These are phyloP conservation scores for Globisporangium middletonii DNA, from an alignment of 352 stramenopile genomes.

Conservation along the genomic window DNA sequence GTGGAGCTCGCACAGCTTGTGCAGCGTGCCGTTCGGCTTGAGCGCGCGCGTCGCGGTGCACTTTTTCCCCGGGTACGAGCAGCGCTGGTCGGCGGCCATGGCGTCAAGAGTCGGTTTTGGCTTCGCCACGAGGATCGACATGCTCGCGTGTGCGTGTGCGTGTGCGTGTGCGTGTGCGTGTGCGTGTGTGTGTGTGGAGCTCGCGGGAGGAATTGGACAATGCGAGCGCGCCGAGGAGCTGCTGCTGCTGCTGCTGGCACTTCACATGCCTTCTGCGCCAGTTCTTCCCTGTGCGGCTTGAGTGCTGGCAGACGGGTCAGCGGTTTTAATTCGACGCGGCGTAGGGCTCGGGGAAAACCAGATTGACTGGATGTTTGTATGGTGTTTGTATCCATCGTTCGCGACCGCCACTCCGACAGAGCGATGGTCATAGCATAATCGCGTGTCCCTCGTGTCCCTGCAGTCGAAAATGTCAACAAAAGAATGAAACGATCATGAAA, in stretches of 20 bases:
- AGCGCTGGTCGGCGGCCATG: constrained; percentile 17
- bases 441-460: no score
- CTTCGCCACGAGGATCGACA: not conserved
- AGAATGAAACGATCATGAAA: no score
- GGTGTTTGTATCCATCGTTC: not conserved
- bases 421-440: not conserved
- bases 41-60: constrained; percentile 48
- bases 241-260: not conserved
- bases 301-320: not conserved
- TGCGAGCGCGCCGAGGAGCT: not conserved
- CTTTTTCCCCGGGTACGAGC: constrained; percentile 68
- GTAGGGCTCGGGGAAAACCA: constrained; percentile 1
- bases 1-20: constrained; percentile 72
- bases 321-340: not conserved
- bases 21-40: constrained; percentile 64
- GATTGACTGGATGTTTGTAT: constrained; percentile 6
- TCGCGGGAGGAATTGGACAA: not conserved
- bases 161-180: not conserved
- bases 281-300: not conserved
- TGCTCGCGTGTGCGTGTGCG: not conserved
- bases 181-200: not conserved
- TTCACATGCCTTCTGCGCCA: not conserved
- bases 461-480: no score
- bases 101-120: not conserved
- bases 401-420: not conserved